Evolutionary conservation across 1,284 basidiomycete genomes (phyloP).

Genomic region (Tilletia walkeri): DNA sequence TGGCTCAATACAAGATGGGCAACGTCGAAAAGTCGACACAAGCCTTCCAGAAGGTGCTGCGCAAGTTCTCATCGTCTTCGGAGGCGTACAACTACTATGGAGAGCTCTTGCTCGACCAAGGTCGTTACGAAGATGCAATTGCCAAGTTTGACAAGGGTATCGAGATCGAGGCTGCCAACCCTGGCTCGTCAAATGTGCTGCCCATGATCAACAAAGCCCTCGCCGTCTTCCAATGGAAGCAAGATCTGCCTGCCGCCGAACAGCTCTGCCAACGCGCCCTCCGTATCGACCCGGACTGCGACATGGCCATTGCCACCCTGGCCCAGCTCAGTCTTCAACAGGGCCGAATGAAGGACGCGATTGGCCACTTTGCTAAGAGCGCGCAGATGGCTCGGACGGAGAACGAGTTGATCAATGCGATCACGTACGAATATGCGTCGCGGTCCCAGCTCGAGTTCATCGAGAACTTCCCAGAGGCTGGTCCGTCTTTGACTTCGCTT

Average conservation of each 20-base stretch:
- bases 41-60: conserved; percentile 68
- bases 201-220: conserved; percentile 97
- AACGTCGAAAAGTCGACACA: conserved; percentile 78
- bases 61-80: conserved; percentile 40
- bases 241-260: conserved; percentile 80
- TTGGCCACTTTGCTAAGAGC: conserved; percentile 81
- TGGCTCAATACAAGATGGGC: conserved; percentile 90
- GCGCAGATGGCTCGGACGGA: conserved; percentile 85
- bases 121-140: conserved; percentile 83
- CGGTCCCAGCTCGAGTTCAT: conserved; percentile 76
- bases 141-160: conserved; percentile 91
- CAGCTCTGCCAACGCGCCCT: conserved; percentile 83
- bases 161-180: conserved; percentile 70
- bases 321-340: conserved; percentile 92
- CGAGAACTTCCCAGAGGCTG: conserved; percentile 76
- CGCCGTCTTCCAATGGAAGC: conserved; percentile 91
- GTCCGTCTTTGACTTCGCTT: conserved; percentile 58
- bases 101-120: conserved; percentile 89
- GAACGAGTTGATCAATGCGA: conserved; percentile 79
- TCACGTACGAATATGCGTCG: conserved; percentile 83
- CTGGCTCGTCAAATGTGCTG: conserved; percentile 44
- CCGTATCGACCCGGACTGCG: conserved; percentile 79
- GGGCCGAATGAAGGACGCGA: conserved; percentile 80
- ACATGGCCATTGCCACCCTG: conserved; percentile 91
- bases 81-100: conserved; percentile 67